A percentile compares a stretch with the other conserved stretches of the same genome.
phyloP scores from a whole-genome alignment of 2,329 filamentous ascomycete species.

The Myotisia sp. region DNA sequence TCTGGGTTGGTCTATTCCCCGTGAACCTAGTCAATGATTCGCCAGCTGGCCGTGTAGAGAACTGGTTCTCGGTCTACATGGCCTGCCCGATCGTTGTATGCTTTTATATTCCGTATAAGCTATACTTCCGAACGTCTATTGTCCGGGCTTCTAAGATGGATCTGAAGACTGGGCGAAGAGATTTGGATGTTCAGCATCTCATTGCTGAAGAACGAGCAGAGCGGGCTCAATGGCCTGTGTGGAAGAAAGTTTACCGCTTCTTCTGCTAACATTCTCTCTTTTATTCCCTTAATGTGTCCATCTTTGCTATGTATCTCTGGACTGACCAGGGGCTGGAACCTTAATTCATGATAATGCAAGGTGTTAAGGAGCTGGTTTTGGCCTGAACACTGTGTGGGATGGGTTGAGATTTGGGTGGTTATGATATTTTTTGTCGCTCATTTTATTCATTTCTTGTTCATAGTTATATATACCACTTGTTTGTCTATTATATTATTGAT shows the following conservation, averaged over 20 bases:
- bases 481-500: no score
- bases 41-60: slow-evolving; percentile 33
- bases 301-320: no score
- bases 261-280: slow-evolving; percentile 41
- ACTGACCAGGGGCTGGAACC: no score
- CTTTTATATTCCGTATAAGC: slow-evolving; percentile 21
- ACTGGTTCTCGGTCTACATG: slow-evolving; percentile 36
- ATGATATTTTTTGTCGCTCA: no score
- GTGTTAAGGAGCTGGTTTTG: no score
- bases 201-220: slow-evolving; percentile 69
- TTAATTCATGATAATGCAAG: no score
- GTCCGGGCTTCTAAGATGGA: slow-evolving; percentile 14
- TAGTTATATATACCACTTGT: no score
- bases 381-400: no score
- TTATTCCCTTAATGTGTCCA: neutral
- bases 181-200: slow-evolving; percentile 46
- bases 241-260: slow-evolving; percentile 63
- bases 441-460: no score
- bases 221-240: slow-evolving; percentile 53
- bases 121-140: slow-evolving; percentile 14
- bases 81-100: slow-evolving; percentile 27
- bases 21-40: slow-evolving; percentile 39
- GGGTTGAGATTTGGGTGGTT: no score
- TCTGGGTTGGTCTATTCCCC: slow-evolving; percentile 53
- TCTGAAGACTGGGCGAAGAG: slow-evolving; percentile 15